Percentiles rank a stretch among this genome's conserved stretches.
Conservation (phyloP, 2,329 filamentous ascomycete species). For the Colletotrichum echinochloae region DNA sequence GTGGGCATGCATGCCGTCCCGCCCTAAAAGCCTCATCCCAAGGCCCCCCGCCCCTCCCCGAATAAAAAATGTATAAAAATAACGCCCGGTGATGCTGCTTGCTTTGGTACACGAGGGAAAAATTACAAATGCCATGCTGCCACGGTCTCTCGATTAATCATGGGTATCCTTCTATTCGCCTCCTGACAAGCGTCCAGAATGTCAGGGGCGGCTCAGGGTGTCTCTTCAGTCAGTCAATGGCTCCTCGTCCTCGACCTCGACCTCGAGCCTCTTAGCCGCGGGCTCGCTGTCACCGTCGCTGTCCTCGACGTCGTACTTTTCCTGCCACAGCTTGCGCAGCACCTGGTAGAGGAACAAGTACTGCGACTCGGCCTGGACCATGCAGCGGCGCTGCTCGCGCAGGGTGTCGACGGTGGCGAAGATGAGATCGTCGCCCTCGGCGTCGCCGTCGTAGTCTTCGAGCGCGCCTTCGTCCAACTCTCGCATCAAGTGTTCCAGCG, state of each 20-base stretch:
- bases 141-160: conserved; percentile 22
- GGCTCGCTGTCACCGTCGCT: conserved; percentile 56
- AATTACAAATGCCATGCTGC: conserved; percentile 23
- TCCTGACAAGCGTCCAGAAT: neutral
- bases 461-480: conserved; percentile 83
- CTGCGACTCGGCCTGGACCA: conserved; percentile 92
- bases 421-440: conserved; percentile 70
- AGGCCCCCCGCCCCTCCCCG: neutral
- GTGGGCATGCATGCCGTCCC: neutral
- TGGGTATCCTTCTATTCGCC: neutral
- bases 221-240: conserved; percentile 52
- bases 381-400: conserved; percentile 88
- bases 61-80: conserved; percentile 20
- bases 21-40: neutral
- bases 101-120: conserved; percentile 27
- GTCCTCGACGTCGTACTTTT: conserved; percentile 65
- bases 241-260: conserved; percentile 63
- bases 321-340: conserved; percentile 78
- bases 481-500: conserved; percentile 88
- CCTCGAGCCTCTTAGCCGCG: conserved; percentile 65
- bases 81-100: conserved; percentile 22
- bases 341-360: conserved; percentile 92
- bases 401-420: conserved; percentile 83
- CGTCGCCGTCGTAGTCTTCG: conserved; percentile 56
- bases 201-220: neutral